Evolutionary conservation across 805 yeast species (phyloP).

Genomic region (Wickerhamomyces alni): DNA sequence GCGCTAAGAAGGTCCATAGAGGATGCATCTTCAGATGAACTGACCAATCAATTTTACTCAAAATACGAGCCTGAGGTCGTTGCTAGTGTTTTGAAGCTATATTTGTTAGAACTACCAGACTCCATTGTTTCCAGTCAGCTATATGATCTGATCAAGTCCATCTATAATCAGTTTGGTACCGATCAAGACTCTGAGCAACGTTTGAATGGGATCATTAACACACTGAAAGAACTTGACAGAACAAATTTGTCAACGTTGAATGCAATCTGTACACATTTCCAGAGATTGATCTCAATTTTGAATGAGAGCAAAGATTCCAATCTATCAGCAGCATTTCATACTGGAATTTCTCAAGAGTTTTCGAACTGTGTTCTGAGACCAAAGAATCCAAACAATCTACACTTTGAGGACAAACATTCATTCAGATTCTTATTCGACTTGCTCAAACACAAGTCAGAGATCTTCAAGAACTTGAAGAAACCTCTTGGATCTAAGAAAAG

Average conservation of each 20-base stretch:
- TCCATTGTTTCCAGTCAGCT: conserved; percentile 60
- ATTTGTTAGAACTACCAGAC: conserved; percentile 74
- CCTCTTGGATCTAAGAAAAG: conserved; percentile 11
- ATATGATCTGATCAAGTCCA: conserved; percentile 62
- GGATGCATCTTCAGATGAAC: conserved; percentile 38
- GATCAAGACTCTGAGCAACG: conserved; percentile 29
- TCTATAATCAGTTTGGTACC: conserved; percentile 49
- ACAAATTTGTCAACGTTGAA: conserved; percentile 74
- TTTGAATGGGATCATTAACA: conserved; percentile 57
- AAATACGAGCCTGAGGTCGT: conserved; percentile 48
- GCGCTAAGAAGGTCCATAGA: conserved; percentile 54
- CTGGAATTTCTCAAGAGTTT: conserved; percentile 58
- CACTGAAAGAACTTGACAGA: conserved; percentile 60
- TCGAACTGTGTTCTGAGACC: conserved; percentile 58
- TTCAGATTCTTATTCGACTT: conserved; percentile 56
- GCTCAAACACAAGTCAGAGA: conserved; percentile 48
- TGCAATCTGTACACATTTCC: conserved; percentile 72
- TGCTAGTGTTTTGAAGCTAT: conserved; percentile 65
- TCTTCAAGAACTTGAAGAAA: conserved; percentile 59
- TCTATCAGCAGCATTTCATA: conserved; percentile 31
- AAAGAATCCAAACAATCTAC: conserved; percentile 34
- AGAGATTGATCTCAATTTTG: conserved; percentile 51
- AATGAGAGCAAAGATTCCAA: conserved; percentile 36
- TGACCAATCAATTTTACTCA: conserved; percentile 22
- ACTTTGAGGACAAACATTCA: conserved; percentile 55